Evolutionary conservation across 2,329 filamentous ascomycete species (phyloP).

Genomic region (Pyrenochaeta sp.): DNA sequence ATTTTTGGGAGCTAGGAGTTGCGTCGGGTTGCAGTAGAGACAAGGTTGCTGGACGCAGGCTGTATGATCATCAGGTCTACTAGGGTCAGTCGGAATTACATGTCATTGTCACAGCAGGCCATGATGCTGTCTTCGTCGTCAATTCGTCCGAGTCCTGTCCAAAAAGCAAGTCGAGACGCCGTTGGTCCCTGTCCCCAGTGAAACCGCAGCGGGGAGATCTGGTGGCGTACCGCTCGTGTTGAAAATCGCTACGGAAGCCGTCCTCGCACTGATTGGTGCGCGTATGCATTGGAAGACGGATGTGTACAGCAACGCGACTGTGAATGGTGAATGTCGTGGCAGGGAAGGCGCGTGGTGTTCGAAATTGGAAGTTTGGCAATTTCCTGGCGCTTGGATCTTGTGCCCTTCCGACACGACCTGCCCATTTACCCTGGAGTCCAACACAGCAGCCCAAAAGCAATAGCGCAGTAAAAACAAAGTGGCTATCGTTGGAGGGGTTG

Average conservation of each 20-base stretch:
- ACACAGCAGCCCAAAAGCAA: conserved; percentile 1
- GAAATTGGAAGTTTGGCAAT: conserved; percentile 15
- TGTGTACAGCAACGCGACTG: conserved; percentile 5
- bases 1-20: no score
- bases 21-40: no score
- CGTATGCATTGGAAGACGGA: not conserved
- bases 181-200: conserved; percentile 4
- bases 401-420: not conserved
- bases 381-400: conserved; percentile 13
- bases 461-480: not conserved
- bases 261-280: conserved; percentile 1
- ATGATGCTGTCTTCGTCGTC: not conserved
- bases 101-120: not conserved
- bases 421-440: conserved; percentile 6
- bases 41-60: no score
- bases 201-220: conserved; percentile 4
- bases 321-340: conserved; percentile 6
- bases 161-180: conserved; percentile 1
- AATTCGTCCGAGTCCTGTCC: not conserved
- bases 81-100: no score
- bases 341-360: conserved; percentile 14
- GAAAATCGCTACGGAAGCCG: not conserved
- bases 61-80: no score
- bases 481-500: not conserved
- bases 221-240: not conserved